phyloP scores from a whole-genome alignment of 1,284 basidiomycete genomes.

The Pseudozyma tsukubaensis region DNA sequence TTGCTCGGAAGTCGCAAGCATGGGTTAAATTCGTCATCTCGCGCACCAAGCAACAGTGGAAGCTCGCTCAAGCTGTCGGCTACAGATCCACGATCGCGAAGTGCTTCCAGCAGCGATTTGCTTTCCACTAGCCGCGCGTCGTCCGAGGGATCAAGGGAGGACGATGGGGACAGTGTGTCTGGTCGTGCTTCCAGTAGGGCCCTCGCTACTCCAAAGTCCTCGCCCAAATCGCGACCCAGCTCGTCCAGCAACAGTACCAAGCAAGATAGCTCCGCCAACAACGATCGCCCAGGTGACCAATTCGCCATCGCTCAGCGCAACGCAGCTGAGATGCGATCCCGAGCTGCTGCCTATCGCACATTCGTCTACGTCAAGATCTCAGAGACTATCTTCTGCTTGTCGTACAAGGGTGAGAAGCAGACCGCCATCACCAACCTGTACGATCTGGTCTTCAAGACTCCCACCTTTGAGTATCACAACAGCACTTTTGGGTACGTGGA shows the following conservation, averaged over 20 bases:
- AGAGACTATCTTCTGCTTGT: constrained; percentile 72
- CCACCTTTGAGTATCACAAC: constrained; percentile 80
- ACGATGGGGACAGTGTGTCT: constrained; percentile 18
- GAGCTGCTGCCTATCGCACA: constrained; percentile 73
- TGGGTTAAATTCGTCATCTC: constrained; percentile 8
- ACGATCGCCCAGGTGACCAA: constrained; percentile 31
- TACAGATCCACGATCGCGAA: constrained; percentile 5
- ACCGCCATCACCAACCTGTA: constrained; percentile 72
- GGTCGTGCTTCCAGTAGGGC: constrained; percentile 14
- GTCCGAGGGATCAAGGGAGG: constrained; percentile 34
- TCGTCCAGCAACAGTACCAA: constrained; percentile 22
- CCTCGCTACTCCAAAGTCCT: constrained; percentile 8
- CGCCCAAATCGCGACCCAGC: constrained; percentile 29
- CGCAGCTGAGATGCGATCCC: constrained; percentile 70
- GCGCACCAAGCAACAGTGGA: constrained; percentile 10
- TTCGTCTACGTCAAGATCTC: constrained; percentile 84
- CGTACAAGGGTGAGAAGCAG: constrained; percentile 72
- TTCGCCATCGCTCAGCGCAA: constrained; percentile 53
- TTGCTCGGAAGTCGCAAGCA: constrained; percentile 32
- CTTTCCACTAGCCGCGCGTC: constrained; percentile 17
- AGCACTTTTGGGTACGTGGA: constrained; percentile 79
- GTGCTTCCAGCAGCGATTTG: constrained; percentile 20
- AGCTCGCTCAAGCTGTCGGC: constrained; percentile 27
- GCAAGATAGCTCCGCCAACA: constrained; percentile 8
- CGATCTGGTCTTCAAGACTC: constrained; percentile 72